Conservation (phyloP, 805 yeast genomes). For the Yarrowia bubula region DNA sequence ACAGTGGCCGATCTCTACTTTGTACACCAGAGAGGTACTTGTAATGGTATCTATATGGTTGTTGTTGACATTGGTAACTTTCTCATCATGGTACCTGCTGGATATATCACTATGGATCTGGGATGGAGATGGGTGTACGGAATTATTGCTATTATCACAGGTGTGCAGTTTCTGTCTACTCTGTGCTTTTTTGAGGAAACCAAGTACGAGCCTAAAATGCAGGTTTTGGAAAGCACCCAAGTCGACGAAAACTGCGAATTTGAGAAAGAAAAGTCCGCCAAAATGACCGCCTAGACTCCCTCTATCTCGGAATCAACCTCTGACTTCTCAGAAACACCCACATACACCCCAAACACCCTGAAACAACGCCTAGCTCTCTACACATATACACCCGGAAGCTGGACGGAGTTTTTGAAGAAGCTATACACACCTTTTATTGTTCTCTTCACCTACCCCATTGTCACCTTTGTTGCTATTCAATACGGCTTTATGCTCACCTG, state of each 20-base stretch:
- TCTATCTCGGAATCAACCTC: background rate
- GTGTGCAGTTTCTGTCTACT: slow-evolving; percentile 25
- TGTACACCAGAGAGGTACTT: slow-evolving; percentile 34
- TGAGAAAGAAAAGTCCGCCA: background rate
- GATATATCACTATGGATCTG: slow-evolving; percentile 31
- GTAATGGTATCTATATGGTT: slow-evolving; percentile 32
- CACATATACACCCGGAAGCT: slow-evolving; percentile 14
- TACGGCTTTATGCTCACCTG: slow-evolving; percentile 27
- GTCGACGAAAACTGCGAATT: background rate
- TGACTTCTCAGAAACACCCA: background rate
- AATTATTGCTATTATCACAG: slow-evolving; percentile 32
- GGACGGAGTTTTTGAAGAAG: background rate
- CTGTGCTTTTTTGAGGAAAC: slow-evolving; percentile 33
- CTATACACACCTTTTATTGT: slow-evolving; percentile 19
- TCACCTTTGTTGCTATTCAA: slow-evolving; percentile 22
- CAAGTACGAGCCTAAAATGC: background rate
- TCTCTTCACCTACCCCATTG: slow-evolving; percentile 19
- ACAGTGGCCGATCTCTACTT: slow-evolving; percentile 33
- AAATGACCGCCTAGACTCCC: background rate
- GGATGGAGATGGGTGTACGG: slow-evolving; percentile 36
- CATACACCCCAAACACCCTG: background rate
- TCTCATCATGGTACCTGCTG: slow-evolving; percentile 33
- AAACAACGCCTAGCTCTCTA: background rate
- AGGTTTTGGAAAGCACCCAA: background rate
- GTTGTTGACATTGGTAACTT: slow-evolving; percentile 33